These are phyloP conservation scores for Leishmania guyanensis DNA, from an alignment of 208 protist species.

Conservation along the genomic window DNA sequence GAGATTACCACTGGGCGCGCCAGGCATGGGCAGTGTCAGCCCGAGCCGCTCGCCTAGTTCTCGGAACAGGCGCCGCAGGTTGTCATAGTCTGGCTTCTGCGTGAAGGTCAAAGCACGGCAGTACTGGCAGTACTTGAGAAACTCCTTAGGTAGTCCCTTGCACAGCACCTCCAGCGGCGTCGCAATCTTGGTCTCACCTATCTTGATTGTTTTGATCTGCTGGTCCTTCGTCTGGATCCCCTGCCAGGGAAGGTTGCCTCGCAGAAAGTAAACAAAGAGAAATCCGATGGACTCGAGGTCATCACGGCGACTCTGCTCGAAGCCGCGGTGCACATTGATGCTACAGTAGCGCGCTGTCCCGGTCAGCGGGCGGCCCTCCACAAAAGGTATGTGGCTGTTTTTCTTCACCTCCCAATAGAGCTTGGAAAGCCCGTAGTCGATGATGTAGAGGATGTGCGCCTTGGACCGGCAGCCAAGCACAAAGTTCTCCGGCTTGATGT, in stretches of 20 bases:
- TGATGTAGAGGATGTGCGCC: conserved; percentile 90
- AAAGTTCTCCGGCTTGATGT: conserved; percentile 94
- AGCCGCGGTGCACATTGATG: conserved; percentile 99
- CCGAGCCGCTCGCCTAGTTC: conserved; percentile 39
- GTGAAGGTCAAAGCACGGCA: conserved; percentile 76
- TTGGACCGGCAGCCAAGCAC: conserved; percentile 66
- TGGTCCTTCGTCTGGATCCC: conserved; percentile 82
- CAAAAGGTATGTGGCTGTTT: conserved; percentile 97
- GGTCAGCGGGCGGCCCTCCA: conserved; percentile 98
- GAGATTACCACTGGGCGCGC: neutral
- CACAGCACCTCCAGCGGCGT: conserved; percentile 74
- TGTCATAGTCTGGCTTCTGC: conserved; percentile 80
- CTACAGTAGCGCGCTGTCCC: conserved; percentile 99
- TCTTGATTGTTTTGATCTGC: conserved; percentile 76
- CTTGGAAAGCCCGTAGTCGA: conserved; percentile 99
- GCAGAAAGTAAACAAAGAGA: conserved; percentile 93
- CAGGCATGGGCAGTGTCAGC: conserved; percentile 18
- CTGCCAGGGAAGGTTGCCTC: conserved; percentile 94
- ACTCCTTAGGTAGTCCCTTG: conserved; percentile 60
- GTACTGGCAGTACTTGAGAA: conserved; percentile 77
- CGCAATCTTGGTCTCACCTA: conserved; percentile 85
- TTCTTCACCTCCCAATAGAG: conserved; percentile 96
- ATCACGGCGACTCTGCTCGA: conserved; percentile 95
- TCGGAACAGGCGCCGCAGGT: conserved; percentile 73
- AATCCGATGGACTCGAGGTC: conserved; percentile 95